phyloP scores from a whole-genome alignment of 768 basidiomycete species.

The Lanmaoa pseudosensibilis region DNA sequence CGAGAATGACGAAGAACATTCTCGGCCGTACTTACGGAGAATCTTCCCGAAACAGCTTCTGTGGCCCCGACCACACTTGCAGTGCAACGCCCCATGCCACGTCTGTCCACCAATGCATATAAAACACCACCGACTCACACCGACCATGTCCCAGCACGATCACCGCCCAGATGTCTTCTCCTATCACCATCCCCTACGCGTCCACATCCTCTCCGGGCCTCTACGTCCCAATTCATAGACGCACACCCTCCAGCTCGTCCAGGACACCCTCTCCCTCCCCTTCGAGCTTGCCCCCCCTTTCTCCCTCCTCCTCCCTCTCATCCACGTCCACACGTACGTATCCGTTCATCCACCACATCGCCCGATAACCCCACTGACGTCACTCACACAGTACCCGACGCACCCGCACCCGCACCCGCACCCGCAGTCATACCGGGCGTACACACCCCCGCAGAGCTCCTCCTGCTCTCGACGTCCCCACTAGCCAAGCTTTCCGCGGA shows the following conservation, averaged over 20 bases:
- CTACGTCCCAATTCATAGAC: constrained; percentile 45
- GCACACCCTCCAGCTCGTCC: constrained; percentile 22
- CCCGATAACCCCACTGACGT: not conserved
- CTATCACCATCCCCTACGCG: constrained; percentile 18
- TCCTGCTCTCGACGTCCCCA: constrained; percentile 25
- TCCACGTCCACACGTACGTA: constrained; percentile 3
- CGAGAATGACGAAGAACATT: constrained; percentile 20
- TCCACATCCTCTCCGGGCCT: constrained; percentile 12
- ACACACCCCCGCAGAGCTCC: constrained; percentile 29
- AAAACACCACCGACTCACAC: not conserved
- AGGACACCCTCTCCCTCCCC: constrained; percentile 13
- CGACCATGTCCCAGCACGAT: not conserved
- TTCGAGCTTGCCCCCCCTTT: constrained; percentile 7
- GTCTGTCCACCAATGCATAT: constrained; percentile 5
- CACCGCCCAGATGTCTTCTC: constrained; percentile 29
- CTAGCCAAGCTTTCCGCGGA: constrained; percentile 11
- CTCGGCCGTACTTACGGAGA: not conserved
- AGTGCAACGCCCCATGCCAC: not conserved
- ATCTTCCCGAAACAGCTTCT: not conserved
- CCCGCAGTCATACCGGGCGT: constrained; percentile 14
- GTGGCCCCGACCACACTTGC: not conserved
- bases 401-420: no score
- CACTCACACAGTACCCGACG: no score
- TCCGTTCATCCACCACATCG: not conserved
- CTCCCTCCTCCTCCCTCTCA: not conserved